Percentiles rank a stretch among this genome's conserved stretches.
phyloP scores from a whole-genome alignment of 192 early-diverging fungal genomes.

The Coemansia aciculifera region DNA sequence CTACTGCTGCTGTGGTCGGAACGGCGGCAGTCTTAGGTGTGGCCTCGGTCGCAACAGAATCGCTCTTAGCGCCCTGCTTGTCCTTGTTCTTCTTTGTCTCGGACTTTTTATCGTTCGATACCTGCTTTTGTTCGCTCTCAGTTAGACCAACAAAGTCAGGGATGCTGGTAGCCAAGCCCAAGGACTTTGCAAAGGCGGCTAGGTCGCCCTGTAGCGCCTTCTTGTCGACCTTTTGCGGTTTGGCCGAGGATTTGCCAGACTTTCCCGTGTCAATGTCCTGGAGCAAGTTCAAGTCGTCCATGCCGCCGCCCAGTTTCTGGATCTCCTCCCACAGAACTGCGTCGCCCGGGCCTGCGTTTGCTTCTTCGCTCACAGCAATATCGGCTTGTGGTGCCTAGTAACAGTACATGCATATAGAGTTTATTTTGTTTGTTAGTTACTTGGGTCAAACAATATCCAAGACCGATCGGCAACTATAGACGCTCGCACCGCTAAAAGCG shows the following conservation, averaged over 20 bases:
- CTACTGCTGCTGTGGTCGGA: not conserved
- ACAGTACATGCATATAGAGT: not conserved
- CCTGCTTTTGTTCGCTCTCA: slow-evolving; percentile 31
- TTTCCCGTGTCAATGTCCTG: slow-evolving; percentile 57
- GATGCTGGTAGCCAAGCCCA: slow-evolving; percentile 32
- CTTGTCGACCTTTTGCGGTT: slow-evolving; percentile 19
- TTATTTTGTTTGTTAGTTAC: not conserved
- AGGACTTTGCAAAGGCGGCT: slow-evolving; percentile 42
- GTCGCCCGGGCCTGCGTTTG: not conserved
- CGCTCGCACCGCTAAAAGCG: too few species aligned
- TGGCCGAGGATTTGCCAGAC: slow-evolving; percentile 18
- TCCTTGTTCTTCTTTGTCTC: not conserved
- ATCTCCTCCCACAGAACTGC: slow-evolving; percentile 62
- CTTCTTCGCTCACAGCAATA: not conserved
- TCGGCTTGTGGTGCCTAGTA: not conserved
- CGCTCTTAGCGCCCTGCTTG: not conserved
- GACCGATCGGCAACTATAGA: not conserved
- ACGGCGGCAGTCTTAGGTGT: not conserved
- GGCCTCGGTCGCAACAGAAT: not conserved
- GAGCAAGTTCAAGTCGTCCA: slow-evolving; percentile 61
- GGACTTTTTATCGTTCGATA: not conserved
- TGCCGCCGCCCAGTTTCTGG: slow-evolving; percentile 62
- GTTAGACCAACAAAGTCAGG: slow-evolving; percentile 32
- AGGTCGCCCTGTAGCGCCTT: slow-evolving; percentile 34
- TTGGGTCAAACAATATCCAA: not conserved